A percentile compares a stretch with the other conserved stretches of the same genome.
Evolutionary conservation across 257 asterid species (phyloP).

Genomic region (Petrea volubilis): DNA sequence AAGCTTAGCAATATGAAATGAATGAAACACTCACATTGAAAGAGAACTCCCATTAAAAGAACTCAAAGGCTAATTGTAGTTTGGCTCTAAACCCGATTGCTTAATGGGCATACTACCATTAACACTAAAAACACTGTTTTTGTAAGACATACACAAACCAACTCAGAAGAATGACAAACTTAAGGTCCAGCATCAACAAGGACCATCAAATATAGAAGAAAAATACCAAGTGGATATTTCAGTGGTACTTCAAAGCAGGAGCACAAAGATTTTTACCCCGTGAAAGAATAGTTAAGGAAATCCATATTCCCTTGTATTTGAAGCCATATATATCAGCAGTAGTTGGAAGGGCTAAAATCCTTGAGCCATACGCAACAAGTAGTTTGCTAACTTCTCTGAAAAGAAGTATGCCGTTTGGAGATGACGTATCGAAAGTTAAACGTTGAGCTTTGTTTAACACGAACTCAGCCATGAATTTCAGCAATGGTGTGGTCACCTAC

Average conservation of each 20-base stretch:
- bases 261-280: conserved; percentile 56
- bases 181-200: background rate
- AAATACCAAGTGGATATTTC: conserved; percentile 6
- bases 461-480: conserved; percentile 93
- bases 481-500: conserved; percentile 94
- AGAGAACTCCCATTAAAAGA: background rate
- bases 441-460: conserved; percentile 94
- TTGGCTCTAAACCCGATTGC: conserved; percentile 6
- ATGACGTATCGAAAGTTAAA: conserved; percentile 90
- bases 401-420: conserved; percentile 97
- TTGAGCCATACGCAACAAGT: conserved; percentile 88
- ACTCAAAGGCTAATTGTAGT: background rate
- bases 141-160: background rate
- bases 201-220: conserved; percentile 16
- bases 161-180: conserved; percentile 20
- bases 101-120: background rate
- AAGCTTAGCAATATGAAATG: conserved; percentile 3
- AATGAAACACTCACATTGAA: background rate
- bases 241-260: conserved; percentile 13
- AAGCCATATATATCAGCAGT: conserved; percentile 79
- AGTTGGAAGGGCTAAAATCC: conserved; percentile 76
- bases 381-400: conserved; percentile 97
- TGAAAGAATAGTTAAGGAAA: conserved; percentile 75
- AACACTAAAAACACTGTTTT: background rate
- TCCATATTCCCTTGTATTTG: conserved; percentile 99